Evolutionary conservation across 441 rosid species (phyloP).

Genomic region (Gossypium schwendimanii): DNA sequence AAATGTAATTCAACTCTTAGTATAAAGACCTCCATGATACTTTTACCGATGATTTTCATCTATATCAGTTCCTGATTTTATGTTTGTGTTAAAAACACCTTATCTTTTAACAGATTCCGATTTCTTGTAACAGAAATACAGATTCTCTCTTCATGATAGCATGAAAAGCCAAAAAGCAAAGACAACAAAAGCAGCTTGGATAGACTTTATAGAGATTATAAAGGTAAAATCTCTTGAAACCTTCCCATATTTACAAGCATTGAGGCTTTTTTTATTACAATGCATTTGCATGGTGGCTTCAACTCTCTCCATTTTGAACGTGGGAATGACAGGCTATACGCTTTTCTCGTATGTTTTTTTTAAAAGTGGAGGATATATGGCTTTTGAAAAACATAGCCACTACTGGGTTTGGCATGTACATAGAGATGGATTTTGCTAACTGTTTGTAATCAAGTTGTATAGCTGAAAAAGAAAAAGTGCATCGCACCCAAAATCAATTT

Average conservation of each 20-base stretch:
- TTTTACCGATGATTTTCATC: background rate
- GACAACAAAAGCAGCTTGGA: background rate
- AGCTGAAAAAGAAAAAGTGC: conserved; percentile 20
- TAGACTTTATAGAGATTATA: background rate
- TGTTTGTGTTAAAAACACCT: conserved; percentile 12
- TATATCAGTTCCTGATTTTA: conserved; percentile 14
- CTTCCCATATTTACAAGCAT: background rate
- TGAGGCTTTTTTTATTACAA: background rate
- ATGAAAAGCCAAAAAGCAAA: background rate
- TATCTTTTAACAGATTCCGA: background rate
- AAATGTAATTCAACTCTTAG: background rate
- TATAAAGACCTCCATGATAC: too few species aligned
- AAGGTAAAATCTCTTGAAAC: conserved; percentile 3
- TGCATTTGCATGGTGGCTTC: conserved; percentile 1
- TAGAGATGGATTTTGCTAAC: conserved; percentile 29
- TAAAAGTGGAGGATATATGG: conserved; percentile 17
- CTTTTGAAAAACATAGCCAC: conserved; percentile 19
- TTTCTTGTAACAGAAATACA: background rate
- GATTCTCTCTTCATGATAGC: background rate
- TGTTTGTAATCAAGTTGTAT: conserved; percentile 33
- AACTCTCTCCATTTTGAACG: conserved; percentile 11
- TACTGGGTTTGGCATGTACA: conserved; percentile 30
- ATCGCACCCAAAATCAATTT: background rate
- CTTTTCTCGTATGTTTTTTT: conserved; percentile 18
- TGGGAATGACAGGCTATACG: background rate